Evolutionary conservation across 2,329 filamentous ascomycete genomes (phyloP), one percentile per base, ranked within the genome.

Genomic region (Didymella pomorum): DNA sequence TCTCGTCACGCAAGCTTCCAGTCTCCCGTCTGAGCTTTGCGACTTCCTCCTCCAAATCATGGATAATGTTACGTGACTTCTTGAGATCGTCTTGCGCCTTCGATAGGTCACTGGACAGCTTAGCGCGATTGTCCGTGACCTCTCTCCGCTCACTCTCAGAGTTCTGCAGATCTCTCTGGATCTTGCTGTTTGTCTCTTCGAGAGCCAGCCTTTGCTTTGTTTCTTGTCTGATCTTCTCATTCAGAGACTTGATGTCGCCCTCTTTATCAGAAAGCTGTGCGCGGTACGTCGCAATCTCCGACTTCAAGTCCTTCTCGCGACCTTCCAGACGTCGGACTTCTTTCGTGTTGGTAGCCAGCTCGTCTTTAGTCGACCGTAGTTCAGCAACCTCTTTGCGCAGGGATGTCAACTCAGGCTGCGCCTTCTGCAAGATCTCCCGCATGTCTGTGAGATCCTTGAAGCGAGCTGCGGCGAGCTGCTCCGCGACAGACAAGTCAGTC

Each of bases 381-480:
- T 88, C 85, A 0, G 86, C 85, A 28, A 91, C 88, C 68, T 98
- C 93, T 47, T 89, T 87, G 8, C 92, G 87, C 20, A 98, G 82
- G 43, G 81, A 88, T 73, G 89, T 90, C 23, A 98, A 80, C 76
- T 99, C 94, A 0, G 92, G 90, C 71, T 97, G 93, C 0, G 90
- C 86, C 74, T 95, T 96, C 65, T 93, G 89, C 28, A 97, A 78
- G 2, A 93, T 82, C 61, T 94, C 90, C 20, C 89, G 86, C 44
- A 97, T 80, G 26, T 96, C 91, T 0, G 88, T 89, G 1, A 97
- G 80, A 59, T 98, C 93, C 75, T 93, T 96, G 81, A 93, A 98
- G 28, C 95, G 85, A 16, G 86, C 89, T 60, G 96, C 89, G 0
- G 95, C 92, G 12, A 98, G 84, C 76, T 96, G 88, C 73, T 97